Evolutionary conservation across 495 filamentous ascomycete genomes (phyloP).

Genomic region (Collariella sp.): DNA sequence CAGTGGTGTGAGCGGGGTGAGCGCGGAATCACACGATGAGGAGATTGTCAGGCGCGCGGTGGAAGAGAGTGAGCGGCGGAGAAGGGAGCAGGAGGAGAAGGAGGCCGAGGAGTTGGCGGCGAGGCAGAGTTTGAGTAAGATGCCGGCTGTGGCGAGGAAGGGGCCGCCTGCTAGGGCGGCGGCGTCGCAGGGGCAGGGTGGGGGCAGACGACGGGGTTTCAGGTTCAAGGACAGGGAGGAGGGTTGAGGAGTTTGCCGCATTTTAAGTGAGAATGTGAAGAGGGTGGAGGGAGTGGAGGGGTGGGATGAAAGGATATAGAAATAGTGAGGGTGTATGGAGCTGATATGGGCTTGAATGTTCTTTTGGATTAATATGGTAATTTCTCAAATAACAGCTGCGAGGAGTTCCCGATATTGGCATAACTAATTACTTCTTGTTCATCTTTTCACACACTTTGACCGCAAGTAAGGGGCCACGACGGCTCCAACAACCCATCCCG

Average conservation of each 20-base stretch:
- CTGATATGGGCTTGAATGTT: too few relatives aligned
- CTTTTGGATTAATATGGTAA: too few relatives aligned
- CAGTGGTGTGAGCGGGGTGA: background rate
- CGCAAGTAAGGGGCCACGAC: too few relatives aligned
- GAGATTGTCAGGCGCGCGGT: conserved; percentile 7
- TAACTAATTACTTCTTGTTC: too few relatives aligned
- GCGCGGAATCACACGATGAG: too few relatives aligned
- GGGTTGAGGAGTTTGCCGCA: conserved; percentile 13
- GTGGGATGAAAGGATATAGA: too few relatives aligned
- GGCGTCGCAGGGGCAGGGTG: background rate
- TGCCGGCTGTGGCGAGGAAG: conserved; percentile 7
- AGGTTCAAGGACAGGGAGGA: background rate
- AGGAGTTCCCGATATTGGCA: too few relatives aligned
- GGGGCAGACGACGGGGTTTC: conserved; percentile 5
- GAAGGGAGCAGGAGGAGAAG: conserved; percentile 2
- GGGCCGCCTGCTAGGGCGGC: conserved; percentile 8
- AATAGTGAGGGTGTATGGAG: too few relatives aligned
- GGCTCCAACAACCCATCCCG: too few relatives aligned
- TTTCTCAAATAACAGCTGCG: too few relatives aligned
- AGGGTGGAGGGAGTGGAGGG: background rate
- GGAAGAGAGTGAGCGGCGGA: conserved; percentile 4
- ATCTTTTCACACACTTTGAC: too few relatives aligned
- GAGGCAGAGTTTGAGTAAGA: conserved; percentile 10
- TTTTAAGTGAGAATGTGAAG: conserved; percentile 1
- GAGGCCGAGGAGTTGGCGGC: conserved; percentile 15